Evolutionary conservation across 2,329 filamentous ascomycete genomes (phyloP).

Genomic region (Cladobotryum mycophilum): DNA sequence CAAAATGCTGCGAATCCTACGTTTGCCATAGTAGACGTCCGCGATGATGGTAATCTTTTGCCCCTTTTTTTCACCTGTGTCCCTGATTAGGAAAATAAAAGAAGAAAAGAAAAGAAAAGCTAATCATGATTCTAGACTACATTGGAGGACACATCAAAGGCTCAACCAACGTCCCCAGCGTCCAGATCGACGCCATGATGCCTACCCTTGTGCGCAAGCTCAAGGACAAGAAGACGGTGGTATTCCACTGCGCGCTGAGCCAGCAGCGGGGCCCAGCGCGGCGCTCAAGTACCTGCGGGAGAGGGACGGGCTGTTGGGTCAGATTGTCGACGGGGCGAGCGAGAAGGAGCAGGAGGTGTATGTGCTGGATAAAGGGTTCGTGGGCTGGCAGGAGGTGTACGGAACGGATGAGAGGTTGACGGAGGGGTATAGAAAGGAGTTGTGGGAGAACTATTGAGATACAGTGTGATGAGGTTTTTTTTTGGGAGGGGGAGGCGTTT

Average conservation of each 20-base stretch:
- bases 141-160: slow-evolving; percentile 83
- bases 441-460: slow-evolving; percentile 61
- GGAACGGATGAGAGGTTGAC: slow-evolving; percentile 75
- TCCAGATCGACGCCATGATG: slow-evolving; percentile 66
- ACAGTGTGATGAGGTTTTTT: background rate
- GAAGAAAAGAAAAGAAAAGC: background rate
- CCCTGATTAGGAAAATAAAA: background rate
- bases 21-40: slow-evolving; percentile 79
- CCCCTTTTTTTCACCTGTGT: background rate
- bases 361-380: slow-evolving; percentile 79
- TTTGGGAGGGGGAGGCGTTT: no score
- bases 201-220: slow-evolving; percentile 78
- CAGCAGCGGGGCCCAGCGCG: slow-evolving; percentile 81
- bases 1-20: slow-evolving; percentile 32
- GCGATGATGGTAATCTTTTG: slow-evolving; percentile 62
- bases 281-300: slow-evolving; percentile 75
- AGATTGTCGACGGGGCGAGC: slow-evolving; percentile 23
- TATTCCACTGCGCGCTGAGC: slow-evolving; percentile 91
- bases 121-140: slow-evolving; percentile 54
- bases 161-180: slow-evolving; percentile 68
- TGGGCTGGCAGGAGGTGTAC: slow-evolving; percentile 80
- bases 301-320: slow-evolving; percentile 44
- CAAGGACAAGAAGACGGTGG: slow-evolving; percentile 69
- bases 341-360: slow-evolving; percentile 61
- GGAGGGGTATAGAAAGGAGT: slow-evolving; percentile 74